These are phyloP conservation scores for Pterocarpus macrocarpus DNA, from an alignment of 306 rosid species.

Conservation along the genomic window DNA sequence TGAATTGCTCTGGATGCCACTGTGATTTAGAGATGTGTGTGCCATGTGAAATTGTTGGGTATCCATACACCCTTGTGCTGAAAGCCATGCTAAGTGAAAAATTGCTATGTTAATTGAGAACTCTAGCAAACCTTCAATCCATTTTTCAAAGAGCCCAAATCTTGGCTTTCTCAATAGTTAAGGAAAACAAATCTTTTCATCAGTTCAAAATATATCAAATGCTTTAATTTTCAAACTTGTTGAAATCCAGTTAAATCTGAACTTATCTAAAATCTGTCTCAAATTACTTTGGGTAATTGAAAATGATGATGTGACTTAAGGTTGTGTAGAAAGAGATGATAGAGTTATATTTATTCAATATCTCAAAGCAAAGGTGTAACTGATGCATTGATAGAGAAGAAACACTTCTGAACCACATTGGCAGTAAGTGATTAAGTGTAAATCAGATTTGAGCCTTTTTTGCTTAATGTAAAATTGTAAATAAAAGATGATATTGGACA, in stretches of 20 bases:
- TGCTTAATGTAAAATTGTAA: slow-evolving; percentile 12
- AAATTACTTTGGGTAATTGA: neutral
- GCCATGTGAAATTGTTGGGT: slow-evolving; percentile 31
- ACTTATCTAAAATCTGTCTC: slow-evolving; percentile 13
- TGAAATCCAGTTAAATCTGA: neutral
- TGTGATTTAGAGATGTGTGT: slow-evolving; percentile 6
- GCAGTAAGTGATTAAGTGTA: neutral
- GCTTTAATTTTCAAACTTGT: neutral
- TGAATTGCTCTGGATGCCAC: slow-evolving; percentile 2
- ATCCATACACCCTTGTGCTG: neutral
- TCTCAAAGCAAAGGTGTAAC: slow-evolving; percentile 6
- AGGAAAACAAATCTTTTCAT: neutral
- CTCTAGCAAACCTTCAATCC: slow-evolving; percentile 5
- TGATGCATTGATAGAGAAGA: neutral
- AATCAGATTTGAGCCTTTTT: slow-evolving; percentile 9
- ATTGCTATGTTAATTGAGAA: slow-evolving; percentile 9
- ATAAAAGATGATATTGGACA: slow-evolving; percentile 17
- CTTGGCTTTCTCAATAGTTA: neutral
- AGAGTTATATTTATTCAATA: slow-evolving; percentile 15
- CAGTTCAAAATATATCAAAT: slow-evolving; percentile 15
- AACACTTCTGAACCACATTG: slow-evolving; percentile 16
- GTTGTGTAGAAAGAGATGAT: slow-evolving; percentile 18
- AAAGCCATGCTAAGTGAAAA: neutral
- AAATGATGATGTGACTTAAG: neutral
- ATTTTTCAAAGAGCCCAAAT: slow-evolving; percentile 3